Conservation (phyloP, 2,329 filamentous ascomycete species). For the Trichoderma guizhouense region DNA sequence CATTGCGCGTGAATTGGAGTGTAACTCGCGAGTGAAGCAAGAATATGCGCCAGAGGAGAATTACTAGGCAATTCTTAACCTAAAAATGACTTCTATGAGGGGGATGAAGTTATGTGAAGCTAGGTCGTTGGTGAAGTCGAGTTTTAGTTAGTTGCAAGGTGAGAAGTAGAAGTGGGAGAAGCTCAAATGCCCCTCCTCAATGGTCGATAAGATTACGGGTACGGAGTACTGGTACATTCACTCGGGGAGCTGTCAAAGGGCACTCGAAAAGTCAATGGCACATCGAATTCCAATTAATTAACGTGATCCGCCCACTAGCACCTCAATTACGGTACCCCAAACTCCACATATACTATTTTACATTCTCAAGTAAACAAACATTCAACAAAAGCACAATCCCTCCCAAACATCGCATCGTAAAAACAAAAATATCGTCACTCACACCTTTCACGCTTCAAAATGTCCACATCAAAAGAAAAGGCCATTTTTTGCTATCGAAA, state of each 20-base stretch:
- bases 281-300: neutral
- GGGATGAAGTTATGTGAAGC: neutral
- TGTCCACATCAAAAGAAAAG: slow-evolving; percentile 14
- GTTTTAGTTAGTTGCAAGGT: neutral
- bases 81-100: neutral
- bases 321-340: neutral
- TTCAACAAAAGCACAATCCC: neutral
- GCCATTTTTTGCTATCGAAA: slow-evolving; percentile 26
- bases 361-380: neutral
- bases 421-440: neutral
- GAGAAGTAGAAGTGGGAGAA: neutral
- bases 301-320: neutral
- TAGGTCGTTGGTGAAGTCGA: neutral
- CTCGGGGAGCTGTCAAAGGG: neutral
- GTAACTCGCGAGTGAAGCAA: too few species aligned
- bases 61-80: neutral
- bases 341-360: neutral
- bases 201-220: neutral
- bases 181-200: neutral
- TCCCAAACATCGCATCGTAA: neutral
- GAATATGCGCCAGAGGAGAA: too few species aligned
- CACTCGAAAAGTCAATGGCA: neutral
- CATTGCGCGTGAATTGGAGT: neutral
- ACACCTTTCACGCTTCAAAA: neutral
- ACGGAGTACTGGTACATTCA: neutral